phyloP scores from a whole-genome alignment of 805 yeast species.

The Saturnispora zaruensis region DNA sequence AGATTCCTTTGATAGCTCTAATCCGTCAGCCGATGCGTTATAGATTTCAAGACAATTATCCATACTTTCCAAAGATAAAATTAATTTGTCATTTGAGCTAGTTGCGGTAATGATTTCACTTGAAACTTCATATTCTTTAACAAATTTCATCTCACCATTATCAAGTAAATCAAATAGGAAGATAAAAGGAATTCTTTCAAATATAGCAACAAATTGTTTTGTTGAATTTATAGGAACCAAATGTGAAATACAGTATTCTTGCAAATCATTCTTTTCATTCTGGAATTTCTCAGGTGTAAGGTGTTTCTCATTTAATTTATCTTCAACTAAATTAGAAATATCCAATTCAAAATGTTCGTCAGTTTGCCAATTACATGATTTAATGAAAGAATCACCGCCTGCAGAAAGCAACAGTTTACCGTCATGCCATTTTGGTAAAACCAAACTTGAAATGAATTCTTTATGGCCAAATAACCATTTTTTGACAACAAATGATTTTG shows the following conservation, averaged over 20 bases:
- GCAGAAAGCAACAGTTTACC: slow-evolving; percentile 57
- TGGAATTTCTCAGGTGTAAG: slow-evolving; percentile 58
- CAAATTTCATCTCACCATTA: slow-evolving; percentile 26
- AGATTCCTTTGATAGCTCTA: slow-evolving; percentile 16
- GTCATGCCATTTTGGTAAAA: slow-evolving; percentile 43
- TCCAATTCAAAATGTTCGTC: slow-evolving; percentile 36
- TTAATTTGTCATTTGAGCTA: slow-evolving; percentile 18
- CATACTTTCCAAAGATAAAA: slow-evolving; percentile 21
- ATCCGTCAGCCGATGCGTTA: slow-evolving; percentile 19
- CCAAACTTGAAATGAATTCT: slow-evolving; percentile 67
- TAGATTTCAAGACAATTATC: slow-evolving; percentile 20
- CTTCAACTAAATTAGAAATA: slow-evolving; percentile 30
- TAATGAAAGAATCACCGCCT: slow-evolving; percentile 80
- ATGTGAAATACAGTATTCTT: slow-evolving; percentile 44
- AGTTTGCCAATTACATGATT: slow-evolving; percentile 69
- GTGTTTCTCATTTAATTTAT: slow-evolving; percentile 46
- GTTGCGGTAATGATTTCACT: slow-evolving; percentile 23
- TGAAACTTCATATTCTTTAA: slow-evolving; percentile 22
- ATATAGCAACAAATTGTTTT: slow-evolving; percentile 33
- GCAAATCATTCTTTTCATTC: slow-evolving; percentile 37
- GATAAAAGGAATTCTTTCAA: slow-evolving; percentile 39
- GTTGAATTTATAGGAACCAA: slow-evolving; percentile 24
- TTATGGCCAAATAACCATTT: slow-evolving; percentile 81
- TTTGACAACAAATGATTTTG: slow-evolving; percentile 68
- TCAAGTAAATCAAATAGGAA: slow-evolving; percentile 30